Percentiles rank a stretch among this genome's conserved stretches.
Evolutionary conservation across 2,329 filamentous ascomycete species (phyloP).

Genomic region (Aphanoascus verrucosus): DNA sequence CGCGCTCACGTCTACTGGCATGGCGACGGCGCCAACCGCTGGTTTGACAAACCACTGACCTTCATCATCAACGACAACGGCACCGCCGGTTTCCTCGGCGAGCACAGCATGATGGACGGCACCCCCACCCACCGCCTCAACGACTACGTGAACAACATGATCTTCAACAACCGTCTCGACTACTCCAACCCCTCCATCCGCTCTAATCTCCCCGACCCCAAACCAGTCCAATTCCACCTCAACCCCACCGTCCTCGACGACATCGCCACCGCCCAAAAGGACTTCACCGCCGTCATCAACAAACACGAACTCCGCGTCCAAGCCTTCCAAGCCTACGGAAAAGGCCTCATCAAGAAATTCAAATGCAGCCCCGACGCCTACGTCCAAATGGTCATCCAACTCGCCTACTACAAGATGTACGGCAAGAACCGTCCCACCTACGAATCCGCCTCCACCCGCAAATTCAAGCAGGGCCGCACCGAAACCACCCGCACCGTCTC

Average conservation of each 20-base stretch:
- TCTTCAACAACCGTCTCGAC: slow-evolving; percentile 90
- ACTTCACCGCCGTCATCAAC: slow-evolving; percentile 72
- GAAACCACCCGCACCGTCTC: slow-evolving; percentile 91
- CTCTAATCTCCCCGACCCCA: slow-evolving; percentile 72
- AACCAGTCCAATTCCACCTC: slow-evolving; percentile 65
- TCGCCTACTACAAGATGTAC: slow-evolving; percentile 98
- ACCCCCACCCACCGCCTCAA: slow-evolving; percentile 94
- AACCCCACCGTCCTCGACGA: slow-evolving; percentile 62
- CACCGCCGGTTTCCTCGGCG: slow-evolving; percentile 92
- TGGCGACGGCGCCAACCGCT: slow-evolving; percentile 87
- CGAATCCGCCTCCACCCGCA: slow-evolving; percentile 86
- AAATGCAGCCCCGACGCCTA: slow-evolving; percentile 96
- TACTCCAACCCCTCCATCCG: slow-evolving; percentile 68
- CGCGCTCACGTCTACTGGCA: slow-evolving; percentile 97
- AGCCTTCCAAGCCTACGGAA: slow-evolving; percentile 94
- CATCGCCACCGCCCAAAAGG: slow-evolving; percentile 63
- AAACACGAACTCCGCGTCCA: slow-evolving; percentile 88
- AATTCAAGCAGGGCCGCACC: slow-evolving; percentile 92
- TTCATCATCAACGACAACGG: slow-evolving; percentile 98
- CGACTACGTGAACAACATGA: slow-evolving; percentile 83
- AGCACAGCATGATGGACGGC: slow-evolving; percentile 99
- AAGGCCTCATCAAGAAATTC: slow-evolving; percentile 98
- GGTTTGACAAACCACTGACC: slow-evolving; percentile 96
- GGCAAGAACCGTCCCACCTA: slow-evolving; percentile 96
- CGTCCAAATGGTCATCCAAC: slow-evolving; percentile 96